phyloP scores from a whole-genome alignment of 768 basidiomycete species.

The Amanita muscaria region DNA sequence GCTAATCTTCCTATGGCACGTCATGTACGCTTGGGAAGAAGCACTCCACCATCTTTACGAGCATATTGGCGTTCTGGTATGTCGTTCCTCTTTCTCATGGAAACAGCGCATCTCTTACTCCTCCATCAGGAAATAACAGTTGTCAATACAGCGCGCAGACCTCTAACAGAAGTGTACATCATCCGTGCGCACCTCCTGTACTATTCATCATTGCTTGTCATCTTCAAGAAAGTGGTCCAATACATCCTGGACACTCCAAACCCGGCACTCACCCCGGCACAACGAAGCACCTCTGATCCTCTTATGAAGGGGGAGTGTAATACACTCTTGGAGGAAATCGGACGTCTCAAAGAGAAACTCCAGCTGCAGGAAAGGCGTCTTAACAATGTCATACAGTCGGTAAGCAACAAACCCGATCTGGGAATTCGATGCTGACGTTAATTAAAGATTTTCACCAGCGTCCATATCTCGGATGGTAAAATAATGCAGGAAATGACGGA shows the following conservation, averaged over 20 bases:
- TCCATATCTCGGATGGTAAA: slow-evolving; percentile 40
- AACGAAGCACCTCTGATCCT: slow-evolving; percentile 19
- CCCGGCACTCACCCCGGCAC: slow-evolving; percentile 36
- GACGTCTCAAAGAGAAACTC: slow-evolving; percentile 33
- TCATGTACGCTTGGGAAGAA: slow-evolving; percentile 56
- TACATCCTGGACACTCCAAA: slow-evolving; percentile 45
- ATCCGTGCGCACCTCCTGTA: slow-evolving; percentile 54
- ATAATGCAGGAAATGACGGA: slow-evolving; percentile 34
- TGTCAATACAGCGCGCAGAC: slow-evolving; percentile 31
- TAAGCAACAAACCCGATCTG: slow-evolving; percentile 8
- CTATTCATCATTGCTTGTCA: slow-evolving; percentile 45
- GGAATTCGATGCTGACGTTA: neutral
- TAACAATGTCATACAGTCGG: slow-evolving; percentile 44
- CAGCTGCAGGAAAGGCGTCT: slow-evolving; percentile 35
- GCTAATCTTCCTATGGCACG: slow-evolving; percentile 48
- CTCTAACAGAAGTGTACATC: slow-evolving; percentile 45
- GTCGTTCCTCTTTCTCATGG: too few relatives aligned
- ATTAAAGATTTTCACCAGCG: slow-evolving; percentile 34
- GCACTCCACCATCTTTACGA: slow-evolving; percentile 43
- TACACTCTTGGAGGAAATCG: slow-evolving; percentile 41
- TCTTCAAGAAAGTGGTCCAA: slow-evolving; percentile 41
- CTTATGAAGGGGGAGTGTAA: slow-evolving; percentile 38
- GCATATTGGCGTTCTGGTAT: slow-evolving; percentile 41
- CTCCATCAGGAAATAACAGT: slow-evolving; percentile 48
- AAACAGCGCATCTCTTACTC: too few relatives aligned